These are phyloP conservation scores for Erodium trifolium DNA, from an alignment of 441 rosid species.

Conservation along the genomic window DNA sequence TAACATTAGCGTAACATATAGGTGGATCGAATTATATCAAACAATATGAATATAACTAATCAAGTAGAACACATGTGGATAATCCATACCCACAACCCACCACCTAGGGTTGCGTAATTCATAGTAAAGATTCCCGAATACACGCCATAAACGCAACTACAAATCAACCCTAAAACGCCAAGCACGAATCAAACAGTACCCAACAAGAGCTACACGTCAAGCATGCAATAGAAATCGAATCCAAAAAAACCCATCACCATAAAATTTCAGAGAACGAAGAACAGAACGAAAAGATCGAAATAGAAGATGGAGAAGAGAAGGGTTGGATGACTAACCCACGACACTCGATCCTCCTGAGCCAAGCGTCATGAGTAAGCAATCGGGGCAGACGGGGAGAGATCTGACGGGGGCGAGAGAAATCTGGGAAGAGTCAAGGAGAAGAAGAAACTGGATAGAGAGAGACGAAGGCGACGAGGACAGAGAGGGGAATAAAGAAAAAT, in stretches of 20 bases:
- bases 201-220: not conserved
- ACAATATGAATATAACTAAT: not conserved
- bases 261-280: not conserved
- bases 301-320: not conserved
- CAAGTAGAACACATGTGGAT: not conserved
- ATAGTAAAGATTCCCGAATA: too few species aligned
- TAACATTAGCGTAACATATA: too few species aligned
- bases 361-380: conserved; percentile 66
- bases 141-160: not conserved
- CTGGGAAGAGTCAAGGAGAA: not conserved
- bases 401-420: conserved; percentile 22
- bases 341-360: conserved; percentile 98
- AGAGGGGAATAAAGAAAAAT: conserved; percentile 15
- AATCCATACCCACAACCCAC: not conserved
- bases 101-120: too few species aligned
- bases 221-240: conserved; percentile 6
- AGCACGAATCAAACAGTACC: not conserved
- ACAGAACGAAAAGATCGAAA: conserved; percentile 16
- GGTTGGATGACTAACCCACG: conserved; percentile 49
- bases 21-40: too few species aligned
- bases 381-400: conserved; percentile 24
- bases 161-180: not conserved
- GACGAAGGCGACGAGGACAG: conserved; percentile 16
- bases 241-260: conserved; percentile 10
- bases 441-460: too few species aligned